Evolutionary conservation across 1,139 yeast genomes (phyloP).

Genomic region (Protomyces macrosporus): DNA sequence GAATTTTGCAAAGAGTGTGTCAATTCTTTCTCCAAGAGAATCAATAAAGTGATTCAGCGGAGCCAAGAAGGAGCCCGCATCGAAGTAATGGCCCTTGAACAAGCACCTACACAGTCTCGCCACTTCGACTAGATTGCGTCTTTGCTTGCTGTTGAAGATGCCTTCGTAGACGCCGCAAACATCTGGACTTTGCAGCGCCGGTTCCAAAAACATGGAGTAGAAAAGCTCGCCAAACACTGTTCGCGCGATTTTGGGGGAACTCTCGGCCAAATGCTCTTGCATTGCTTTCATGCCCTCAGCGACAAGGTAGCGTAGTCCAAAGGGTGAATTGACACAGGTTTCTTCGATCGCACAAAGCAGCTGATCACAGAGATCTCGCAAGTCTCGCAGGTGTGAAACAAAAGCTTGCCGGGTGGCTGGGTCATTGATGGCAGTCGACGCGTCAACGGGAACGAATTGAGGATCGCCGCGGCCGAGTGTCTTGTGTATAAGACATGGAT

Average conservation of each 20-base stretch:
- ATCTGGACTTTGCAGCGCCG: conserved; percentile 66
- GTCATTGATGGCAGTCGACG: conserved; percentile 73
- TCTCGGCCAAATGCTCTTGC: conserved; percentile 49
- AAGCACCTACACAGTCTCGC: conserved; percentile 60
- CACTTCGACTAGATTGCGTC: conserved; percentile 55
- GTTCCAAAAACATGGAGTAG: conserved; percentile 57
- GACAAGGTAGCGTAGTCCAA: conserved; percentile 53
- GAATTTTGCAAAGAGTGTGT: conserved; percentile 43
- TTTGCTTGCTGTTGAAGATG: conserved; percentile 37
- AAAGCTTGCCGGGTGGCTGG: conserved; percentile 63
- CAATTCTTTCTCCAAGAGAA: conserved; percentile 47
- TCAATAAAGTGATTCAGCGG: conserved; percentile 71
- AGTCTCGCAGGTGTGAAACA: conserved; percentile 63
- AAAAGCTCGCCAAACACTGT: conserved; percentile 67
- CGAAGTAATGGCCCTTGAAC: conserved; percentile 62
- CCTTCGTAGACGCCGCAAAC: conserved; percentile 51
- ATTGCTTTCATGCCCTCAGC: conserved; percentile 42
- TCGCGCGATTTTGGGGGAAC: conserved; percentile 47
- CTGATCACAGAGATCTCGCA: conserved; percentile 67
- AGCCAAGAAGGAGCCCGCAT: conserved; percentile 63
- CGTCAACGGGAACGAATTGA: conserved; percentile 48
- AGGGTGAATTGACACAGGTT: conserved; percentile 52
- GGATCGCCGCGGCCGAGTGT: conserved; percentile 44
- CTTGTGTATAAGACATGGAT: conserved; percentile 58
- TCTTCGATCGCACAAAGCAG: conserved; percentile 48